Base-by-base conservation (phyloP, 371 early-diverging fungal genomes). In the Circinella umbellata region DNA sequence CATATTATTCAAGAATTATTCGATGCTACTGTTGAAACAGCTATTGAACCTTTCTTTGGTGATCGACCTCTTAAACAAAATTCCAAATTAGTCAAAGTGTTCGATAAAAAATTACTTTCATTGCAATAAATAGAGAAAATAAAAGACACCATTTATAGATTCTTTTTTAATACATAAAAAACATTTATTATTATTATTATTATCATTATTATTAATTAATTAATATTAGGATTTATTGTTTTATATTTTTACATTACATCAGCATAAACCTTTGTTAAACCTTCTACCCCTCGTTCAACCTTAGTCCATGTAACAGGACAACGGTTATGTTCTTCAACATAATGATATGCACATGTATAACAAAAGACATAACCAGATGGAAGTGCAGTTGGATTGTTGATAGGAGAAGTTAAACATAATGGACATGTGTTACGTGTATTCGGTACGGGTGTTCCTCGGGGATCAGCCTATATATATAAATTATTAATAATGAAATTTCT, bases 281-380 rank as follows among this genome's bases (percentile, higher is more conserved):
- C 80, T 51, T 89, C 85, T 4, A 77, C 67, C 11, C 75, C 76
- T 14, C 80, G 76, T 10, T 69, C 64, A 1, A 77, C 68, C 47
- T 77, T 81, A 55, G 82, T 80, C 80, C 87, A 81, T 9, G 93
- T 92, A 4, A 95, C 89, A 6, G 95, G 95, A 61, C 95, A 95
- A 34, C 85, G 68, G 6, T 81, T 82, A 64, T 84, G 77, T 13
- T 91, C 91, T 35, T 89, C 85, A 4, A 95, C 84, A 63, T 88
- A 88, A 55, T 82, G 83, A 73, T 88, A 87, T 5, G 90, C 88
- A 76, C 95, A 95, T 3, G 92, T 90, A 69, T 95, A 95, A 74
- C 95, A 95, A 68, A 90, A 94, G 38, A 92, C 92, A 65, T 93
- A 94, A 13, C 95, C 95, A 7, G 94, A 89, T 3, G 93, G 86